These are phyloP conservation scores for Hyaloscypha variabilis DNA, from an alignment of 495 filamentous ascomycete species.

Conservation along the genomic window DNA sequence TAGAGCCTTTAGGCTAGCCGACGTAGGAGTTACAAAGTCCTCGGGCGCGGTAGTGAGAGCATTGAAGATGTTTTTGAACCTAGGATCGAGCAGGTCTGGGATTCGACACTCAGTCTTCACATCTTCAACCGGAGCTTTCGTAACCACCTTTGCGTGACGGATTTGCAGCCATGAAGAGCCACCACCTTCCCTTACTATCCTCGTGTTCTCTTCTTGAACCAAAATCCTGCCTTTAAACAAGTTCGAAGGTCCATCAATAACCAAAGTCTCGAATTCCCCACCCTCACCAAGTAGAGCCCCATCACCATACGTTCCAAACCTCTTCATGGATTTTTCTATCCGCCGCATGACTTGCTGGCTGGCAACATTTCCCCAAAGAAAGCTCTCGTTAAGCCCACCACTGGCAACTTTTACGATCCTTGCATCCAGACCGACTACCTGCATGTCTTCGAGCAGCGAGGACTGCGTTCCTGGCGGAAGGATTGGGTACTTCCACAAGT, in stretches of 20 bases:
- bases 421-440: slow-evolving; percentile 71
- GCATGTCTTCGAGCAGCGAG: slow-evolving; percentile 79
- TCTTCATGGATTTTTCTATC: slow-evolving; percentile 63
- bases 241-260: slow-evolving; percentile 72
- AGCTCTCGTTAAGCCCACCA: slow-evolving; percentile 79
- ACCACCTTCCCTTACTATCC: slow-evolving; percentile 64
- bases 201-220: slow-evolving; percentile 55
- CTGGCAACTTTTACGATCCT: slow-evolving; percentile 94
- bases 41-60: slow-evolving; percentile 1
- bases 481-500: slow-evolving; percentile 87
- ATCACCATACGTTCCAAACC: slow-evolving; percentile 64
- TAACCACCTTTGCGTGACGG: slow-evolving; percentile 23
- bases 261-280: slow-evolving; percentile 95
- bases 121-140: slow-evolving; percentile 20
- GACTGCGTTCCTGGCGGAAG: slow-evolving; percentile 50
- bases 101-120: slow-evolving; percentile 19
- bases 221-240: slow-evolving; percentile 75
- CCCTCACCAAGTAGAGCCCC: slow-evolving; percentile 88
- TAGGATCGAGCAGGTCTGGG: slow-evolving; percentile 27
- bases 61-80: slow-evolving; percentile 18
- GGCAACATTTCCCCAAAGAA: slow-evolving; percentile 82
- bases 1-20: background rate
- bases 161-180: slow-evolving; percentile 57
- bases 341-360: slow-evolving; percentile 50
- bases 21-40: background rate